Base-by-base conservation (phyloP, 257 asterid species). In the Penstemon eatonii region DNA sequence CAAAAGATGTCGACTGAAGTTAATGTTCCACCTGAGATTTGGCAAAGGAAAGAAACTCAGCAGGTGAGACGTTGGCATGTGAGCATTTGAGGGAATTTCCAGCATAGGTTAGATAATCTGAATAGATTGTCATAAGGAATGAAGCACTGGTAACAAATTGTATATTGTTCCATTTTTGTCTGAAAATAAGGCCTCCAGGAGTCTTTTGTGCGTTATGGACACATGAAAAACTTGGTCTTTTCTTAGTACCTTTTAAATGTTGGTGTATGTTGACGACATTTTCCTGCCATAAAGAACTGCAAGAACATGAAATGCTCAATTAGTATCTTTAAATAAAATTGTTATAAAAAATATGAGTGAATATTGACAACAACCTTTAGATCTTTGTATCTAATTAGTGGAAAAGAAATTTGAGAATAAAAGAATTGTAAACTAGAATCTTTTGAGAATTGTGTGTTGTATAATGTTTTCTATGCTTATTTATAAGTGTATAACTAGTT, bases 131-230 rank as follows among this genome's bases (percentile, higher is more conserved):
- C 52, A n/a, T 73, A 42, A 93, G 92, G 85, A 90, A 93, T 0
- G 99, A 83, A 69, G 96, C 95, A 72, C 96, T 84, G 3, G 99
- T 87, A 5, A 91, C 99, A 82, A 90, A 93, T 83, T 90, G 99
- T 95, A 93, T 69, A 71, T 93, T 93, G 92, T 93, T 93, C 99
- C 99, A 93, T 69, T 91, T 80, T 78, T 93, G 99, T 40, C 91
- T 76, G 86, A 75, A 93, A 71, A 90, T 86, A 54, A 93, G 95
- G 64, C 99, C 99, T 44, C 89, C 96, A 0, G 99, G 97, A 13
- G 99, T 93, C 73, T 66, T 88, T 60, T 89, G 99, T 7, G 85
- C 90, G 50, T 93, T 93, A 87, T 3, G 99, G 80, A 47, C 97
- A 93, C 99, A 93, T 87, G 81, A 90, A 93, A 65, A 62, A 83